Evolutionary conservation across 78 protist genomes (phyloP).

Genomic region (Mantamonas sphyraenae): DNA sequence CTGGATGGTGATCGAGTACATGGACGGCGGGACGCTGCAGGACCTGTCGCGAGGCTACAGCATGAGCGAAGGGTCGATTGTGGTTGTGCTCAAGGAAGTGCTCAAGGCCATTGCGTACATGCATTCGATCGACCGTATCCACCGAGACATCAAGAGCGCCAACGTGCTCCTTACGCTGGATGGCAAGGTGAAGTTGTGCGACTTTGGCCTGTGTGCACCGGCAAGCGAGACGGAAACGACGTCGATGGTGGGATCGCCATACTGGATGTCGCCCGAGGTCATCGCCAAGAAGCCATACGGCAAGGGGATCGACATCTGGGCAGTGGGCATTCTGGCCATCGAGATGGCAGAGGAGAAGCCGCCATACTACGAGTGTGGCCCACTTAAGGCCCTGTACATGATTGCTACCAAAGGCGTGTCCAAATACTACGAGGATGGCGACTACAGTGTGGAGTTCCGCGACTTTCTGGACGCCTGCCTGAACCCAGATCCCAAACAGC

Average conservation of each 20-base stretch:
- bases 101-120: not conserved
- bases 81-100: too few species aligned
- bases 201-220: conserved; percentile 15
- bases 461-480: too few species aligned
- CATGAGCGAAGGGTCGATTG: too few species aligned
- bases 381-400: not conserved
- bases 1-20: too few species aligned
- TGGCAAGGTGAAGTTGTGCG: not conserved
- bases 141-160: conserved; percentile 15
- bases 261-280: conserved; percentile 1
- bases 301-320: conserved; percentile 17
- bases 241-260: not conserved
- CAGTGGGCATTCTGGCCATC: conserved; percentile 12
- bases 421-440: too few species aligned
- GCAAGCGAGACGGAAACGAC: not conserved
- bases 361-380: conserved; percentile 1
- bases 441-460: too few species aligned
- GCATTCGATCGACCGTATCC: not conserved
- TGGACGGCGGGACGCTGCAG: too few species aligned
- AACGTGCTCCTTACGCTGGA: not conserved
- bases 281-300: not conserved
- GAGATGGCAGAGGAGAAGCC: conserved; percentile 10
- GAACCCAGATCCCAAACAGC: too few species aligned
- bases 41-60: too few species aligned
- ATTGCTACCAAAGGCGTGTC: too few species aligned